phyloP scores from a whole-genome alignment of 2,329 filamentous ascomycete species.

The Diaporthe destruens region DNA sequence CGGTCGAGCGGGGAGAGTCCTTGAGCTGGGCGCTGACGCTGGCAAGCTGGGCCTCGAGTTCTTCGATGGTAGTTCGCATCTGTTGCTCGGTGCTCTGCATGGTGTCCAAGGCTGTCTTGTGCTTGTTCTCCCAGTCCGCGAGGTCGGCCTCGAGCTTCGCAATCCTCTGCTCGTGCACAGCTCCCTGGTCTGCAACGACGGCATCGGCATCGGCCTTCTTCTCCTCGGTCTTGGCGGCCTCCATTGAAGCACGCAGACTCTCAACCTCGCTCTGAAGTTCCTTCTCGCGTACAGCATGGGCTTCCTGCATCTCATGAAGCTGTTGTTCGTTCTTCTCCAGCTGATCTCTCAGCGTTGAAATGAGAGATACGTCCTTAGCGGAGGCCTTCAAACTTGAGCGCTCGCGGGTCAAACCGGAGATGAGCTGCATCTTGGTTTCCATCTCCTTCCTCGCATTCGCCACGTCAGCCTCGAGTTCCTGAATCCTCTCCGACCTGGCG shows the following conservation, averaged over 20 bases:
- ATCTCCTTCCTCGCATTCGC: conserved; percentile 91
- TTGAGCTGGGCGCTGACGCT: conserved; percentile 35
- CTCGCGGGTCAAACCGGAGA: conserved; percentile 92
- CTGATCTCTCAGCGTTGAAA: conserved; percentile 88
- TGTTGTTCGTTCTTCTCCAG: conserved; percentile 88
- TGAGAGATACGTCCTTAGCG: conserved; percentile 91
- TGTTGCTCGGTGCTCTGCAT: conserved; percentile 80
- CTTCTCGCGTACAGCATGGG: conserved; percentile 79
- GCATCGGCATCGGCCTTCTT: conserved; percentile 47
- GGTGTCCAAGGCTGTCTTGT: conserved; percentile 76
- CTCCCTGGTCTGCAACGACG: conserved; percentile 48
- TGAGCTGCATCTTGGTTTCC: conserved; percentile 96
- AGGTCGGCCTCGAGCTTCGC: conserved; percentile 78
- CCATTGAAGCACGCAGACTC: conserved; percentile 69
- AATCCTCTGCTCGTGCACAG: conserved; percentile 69
- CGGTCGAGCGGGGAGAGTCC: conserved; percentile 37
- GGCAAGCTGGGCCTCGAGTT: conserved; percentile 72
- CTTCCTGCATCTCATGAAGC: conserved; percentile 78
- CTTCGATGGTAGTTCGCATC: conserved; percentile 77
- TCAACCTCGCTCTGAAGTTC: conserved; percentile 80
- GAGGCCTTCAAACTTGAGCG: conserved; percentile 87
- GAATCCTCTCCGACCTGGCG: conserved; percentile 86
- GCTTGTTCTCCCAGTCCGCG: conserved; percentile 80
- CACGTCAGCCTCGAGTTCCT: conserved; percentile 89
- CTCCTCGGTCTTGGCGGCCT: conserved; percentile 27